phyloP scores from a whole-genome alignment of 768 basidiomycete genomes.

The Russula abietina region DNA sequence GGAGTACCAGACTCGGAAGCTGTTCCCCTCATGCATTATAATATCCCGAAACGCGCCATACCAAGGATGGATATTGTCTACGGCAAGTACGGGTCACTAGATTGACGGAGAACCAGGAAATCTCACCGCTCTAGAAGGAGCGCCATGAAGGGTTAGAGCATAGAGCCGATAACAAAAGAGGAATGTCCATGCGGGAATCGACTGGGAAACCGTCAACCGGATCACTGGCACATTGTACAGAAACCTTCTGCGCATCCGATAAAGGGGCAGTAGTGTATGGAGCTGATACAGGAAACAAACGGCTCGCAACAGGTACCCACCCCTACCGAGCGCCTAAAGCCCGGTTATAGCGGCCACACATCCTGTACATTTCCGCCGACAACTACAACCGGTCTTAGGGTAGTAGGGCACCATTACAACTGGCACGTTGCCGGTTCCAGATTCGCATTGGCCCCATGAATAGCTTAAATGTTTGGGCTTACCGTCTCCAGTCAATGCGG shows the following conservation, averaged over 20 bases:
- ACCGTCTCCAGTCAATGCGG: not conserved
- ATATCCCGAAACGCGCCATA: conserved; percentile 8
- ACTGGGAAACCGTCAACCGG: not conserved
- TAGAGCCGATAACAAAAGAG: conserved; percentile 1
- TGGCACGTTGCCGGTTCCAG: conserved; percentile 2
- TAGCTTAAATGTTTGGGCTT: not conserved
- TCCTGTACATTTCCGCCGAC: not conserved
- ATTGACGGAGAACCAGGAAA: not conserved
- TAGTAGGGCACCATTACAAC: not conserved
- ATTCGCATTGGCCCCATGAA: not conserved
- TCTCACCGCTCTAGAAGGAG: not conserved
- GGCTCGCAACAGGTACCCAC: not conserved
- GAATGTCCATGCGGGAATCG: not conserved
- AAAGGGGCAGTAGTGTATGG: not conserved
- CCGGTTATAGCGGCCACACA: not conserved
- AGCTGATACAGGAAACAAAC: not conserved
- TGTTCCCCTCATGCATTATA: not conserved
- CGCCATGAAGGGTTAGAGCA: conserved; percentile 10
- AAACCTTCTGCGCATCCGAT: not conserved
- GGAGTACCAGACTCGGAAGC: conserved; percentile 2
- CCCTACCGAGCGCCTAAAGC: not conserved
- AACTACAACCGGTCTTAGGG: not conserved
- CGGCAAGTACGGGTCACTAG: conserved; percentile 9
- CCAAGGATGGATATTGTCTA: conserved; percentile 6
- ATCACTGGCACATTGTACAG: not conserved